phyloP scores from a whole-genome alignment of 495 filamentous ascomycete species.

The Cercophora scortea region DNA sequence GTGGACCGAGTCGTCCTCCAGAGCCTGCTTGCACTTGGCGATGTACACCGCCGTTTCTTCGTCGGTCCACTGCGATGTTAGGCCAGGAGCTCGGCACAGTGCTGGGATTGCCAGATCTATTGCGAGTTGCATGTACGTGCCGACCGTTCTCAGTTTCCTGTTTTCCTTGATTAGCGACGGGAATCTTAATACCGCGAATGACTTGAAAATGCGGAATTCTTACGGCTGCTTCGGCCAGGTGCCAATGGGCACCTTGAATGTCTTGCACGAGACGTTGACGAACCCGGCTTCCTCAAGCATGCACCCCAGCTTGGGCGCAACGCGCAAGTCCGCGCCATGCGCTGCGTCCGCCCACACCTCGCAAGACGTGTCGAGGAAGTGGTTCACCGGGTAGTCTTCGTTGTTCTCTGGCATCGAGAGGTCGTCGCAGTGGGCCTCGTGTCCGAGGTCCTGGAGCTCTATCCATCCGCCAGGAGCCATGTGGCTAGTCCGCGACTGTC shows the following conservation, averaged over 20 bases:
- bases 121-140: constrained; percentile 28
- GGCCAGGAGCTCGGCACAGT: constrained; percentile 36
- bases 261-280: constrained; percentile 43
- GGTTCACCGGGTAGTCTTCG: constrained; percentile 18
- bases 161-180: not conserved
- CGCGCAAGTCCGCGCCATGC: constrained; percentile 34
- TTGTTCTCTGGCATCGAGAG: constrained; percentile 15
- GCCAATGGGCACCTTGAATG: constrained; percentile 48
- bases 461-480: constrained; percentile 43
- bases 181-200: not conserved
- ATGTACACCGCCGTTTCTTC: constrained; percentile 48
- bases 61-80: constrained; percentile 2
- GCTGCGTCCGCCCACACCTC: constrained; percentile 9
- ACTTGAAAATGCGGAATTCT: not conserved
- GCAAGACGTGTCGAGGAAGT: constrained; percentile 20
- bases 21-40: constrained; percentile 43
- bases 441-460: constrained; percentile 42
- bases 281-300: constrained; percentile 50
- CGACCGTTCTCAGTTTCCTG: constrained; percentile 15
- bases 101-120: constrained; percentile 38
- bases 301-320: constrained; percentile 38
- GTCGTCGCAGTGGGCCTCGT: constrained; percentile 32
- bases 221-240: constrained; percentile 42
- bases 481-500: constrained; percentile 9
- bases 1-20: constrained; percentile 44